Conservation (phyloP, 1,284 basidiomycete species). For the Violaceomyces palustris region DNA sequence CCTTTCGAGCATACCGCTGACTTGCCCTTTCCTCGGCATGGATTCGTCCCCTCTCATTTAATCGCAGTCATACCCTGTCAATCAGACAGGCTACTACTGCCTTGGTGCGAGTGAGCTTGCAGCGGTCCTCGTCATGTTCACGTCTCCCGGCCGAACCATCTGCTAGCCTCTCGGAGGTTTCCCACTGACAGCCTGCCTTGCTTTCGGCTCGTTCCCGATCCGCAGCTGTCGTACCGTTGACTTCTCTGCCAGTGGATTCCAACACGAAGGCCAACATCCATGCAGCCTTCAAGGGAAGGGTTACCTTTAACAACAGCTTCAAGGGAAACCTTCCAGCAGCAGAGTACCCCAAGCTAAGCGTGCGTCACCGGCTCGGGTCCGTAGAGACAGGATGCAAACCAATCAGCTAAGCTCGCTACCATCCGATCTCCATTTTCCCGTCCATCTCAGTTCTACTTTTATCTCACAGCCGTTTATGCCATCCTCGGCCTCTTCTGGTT, state of each 20-base stretch:
- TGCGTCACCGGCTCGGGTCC: conserved; percentile 55
- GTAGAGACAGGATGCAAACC: not conserved
- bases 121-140: too few relatives aligned
- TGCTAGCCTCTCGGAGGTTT: too few relatives aligned
- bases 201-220: not conserved
- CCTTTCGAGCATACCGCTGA: not conserved
- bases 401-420: not conserved
- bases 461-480: conserved; percentile 72
- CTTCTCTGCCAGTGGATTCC: conserved; percentile 56
- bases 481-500: conserved; percentile 71
- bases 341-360: conserved; percentile 96
- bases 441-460: conserved; percentile 71
- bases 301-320: conserved; percentile 84
- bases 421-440: not conserved
- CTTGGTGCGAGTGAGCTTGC: conserved; percentile 65
- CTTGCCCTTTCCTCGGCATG: too few relatives aligned
- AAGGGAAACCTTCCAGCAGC: conserved; percentile 81
- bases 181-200: too few relatives aligned
- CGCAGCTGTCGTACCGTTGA: conserved; percentile 76
- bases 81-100: conserved; percentile 88
- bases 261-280: conserved; percentile 56
- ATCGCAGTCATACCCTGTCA: conserved; percentile 64
- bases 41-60: too few relatives aligned
- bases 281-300: conserved; percentile 73
- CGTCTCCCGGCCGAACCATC: too few relatives aligned